A percentile compares a stretch with the other conserved stretches of the same genome.
These are phyloP conservation scores for Schizochytrium sp. DNA, from an alignment of 108 stramenopile species.

Conservation along the genomic window DNA sequence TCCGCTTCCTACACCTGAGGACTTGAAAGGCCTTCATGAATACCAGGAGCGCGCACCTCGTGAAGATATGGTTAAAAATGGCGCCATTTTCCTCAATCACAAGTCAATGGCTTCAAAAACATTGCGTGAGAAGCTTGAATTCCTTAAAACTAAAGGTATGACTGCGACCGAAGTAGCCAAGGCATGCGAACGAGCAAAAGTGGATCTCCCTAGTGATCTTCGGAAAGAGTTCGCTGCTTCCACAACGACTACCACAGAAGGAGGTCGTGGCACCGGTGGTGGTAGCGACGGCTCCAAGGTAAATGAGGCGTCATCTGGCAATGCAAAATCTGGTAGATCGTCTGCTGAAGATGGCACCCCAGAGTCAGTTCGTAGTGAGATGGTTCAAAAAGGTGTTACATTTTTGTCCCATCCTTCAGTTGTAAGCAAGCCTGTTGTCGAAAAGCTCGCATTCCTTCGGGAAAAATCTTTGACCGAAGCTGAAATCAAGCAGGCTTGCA, in stretches of 20 bases:
- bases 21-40: neutral
- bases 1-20: constrained; percentile 13
- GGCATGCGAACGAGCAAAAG: neutral
- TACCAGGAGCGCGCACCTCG: constrained; percentile 35
- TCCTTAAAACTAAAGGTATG: constrained; percentile 47
- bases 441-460: constrained; percentile 38
- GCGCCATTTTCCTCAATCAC: constrained; percentile 55
- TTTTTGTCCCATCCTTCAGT: constrained; percentile 30
- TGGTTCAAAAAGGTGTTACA: constrained; percentile 46
- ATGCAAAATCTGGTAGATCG: neutral
- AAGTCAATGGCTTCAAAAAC: constrained; percentile 19
- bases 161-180: constrained; percentile 14
- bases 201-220: neutral
- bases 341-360: neutral
- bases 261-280: neutral
- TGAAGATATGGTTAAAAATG: constrained; percentile 56
- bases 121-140: constrained; percentile 28
- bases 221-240: constrained; percentile 32
- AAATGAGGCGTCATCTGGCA: neutral
- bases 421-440: neutral
- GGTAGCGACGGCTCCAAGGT: neutral
- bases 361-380: neutral
- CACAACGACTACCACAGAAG: neutral
- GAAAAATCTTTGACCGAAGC: neutral
- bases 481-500: constrained; percentile 14